A percentile compares a stretch with the other conserved stretches of the same genome.
phyloP scores from a whole-genome alignment of 345 rosid genomes.

The Acer saccharum region DNA sequence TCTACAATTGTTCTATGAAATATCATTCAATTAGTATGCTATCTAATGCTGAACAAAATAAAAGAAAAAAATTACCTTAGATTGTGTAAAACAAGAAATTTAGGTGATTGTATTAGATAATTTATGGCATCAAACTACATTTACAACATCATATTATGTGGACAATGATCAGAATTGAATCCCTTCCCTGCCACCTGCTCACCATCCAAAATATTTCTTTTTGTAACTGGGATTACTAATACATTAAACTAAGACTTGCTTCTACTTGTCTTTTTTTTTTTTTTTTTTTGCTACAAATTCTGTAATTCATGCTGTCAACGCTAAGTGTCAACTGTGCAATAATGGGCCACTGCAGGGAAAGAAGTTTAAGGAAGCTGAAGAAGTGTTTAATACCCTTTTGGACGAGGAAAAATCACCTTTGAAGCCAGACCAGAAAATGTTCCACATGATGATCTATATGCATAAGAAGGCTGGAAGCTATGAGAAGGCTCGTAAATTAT shows the following conservation, averaged over 20 bases:
- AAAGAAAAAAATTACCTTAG: neutral
- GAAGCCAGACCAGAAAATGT: constrained; percentile 93
- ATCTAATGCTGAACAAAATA: neutral
- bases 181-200: neutral
- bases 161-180: neutral
- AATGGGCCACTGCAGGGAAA: constrained; percentile 50
- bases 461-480: constrained; percentile 84
- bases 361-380: constrained; percentile 86
- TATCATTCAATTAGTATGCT: neutral
- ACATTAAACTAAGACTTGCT: constrained; percentile 5
- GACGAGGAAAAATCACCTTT: constrained; percentile 63
- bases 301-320: constrained; percentile 5
- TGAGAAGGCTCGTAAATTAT: constrained; percentile 78
- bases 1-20: neutral
- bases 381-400: constrained; percentile 76
- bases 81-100: neutral
- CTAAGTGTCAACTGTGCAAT: constrained; percentile 9
- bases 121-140: neutral
- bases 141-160: neutral
- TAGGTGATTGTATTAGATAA: neutral
- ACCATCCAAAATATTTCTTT: neutral
- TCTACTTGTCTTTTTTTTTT: neutral
- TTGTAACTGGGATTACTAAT: neutral
- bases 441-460: constrained; percentile 95
- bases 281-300: neutral